Evolutionary conservation across 306 rosid species (phyloP).

Genomic region (Coriaria nepalensis): DNA sequence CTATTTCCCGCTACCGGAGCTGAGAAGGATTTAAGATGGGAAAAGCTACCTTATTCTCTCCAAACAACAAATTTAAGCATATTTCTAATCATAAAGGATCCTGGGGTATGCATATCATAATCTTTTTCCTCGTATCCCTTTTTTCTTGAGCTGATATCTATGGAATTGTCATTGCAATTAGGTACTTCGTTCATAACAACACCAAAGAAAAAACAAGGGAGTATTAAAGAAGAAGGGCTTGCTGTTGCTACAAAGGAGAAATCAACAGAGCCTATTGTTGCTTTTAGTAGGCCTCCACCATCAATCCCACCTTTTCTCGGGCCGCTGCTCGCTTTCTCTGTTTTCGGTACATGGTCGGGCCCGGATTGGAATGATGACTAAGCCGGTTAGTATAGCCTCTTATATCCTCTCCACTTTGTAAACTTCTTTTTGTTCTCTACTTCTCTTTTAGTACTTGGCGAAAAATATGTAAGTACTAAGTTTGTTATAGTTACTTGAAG

Average conservation of each 20-base stretch:
- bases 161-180: conserved; percentile 9
- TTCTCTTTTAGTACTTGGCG: no score
- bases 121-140: neutral
- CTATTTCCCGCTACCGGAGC: neutral
- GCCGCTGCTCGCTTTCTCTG: conserved; percentile 38
- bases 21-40: neutral
- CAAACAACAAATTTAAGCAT: conserved; percentile 29
- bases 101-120: conserved; percentile 23
- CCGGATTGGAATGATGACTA: conserved; percentile 25
- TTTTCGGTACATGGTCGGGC: conserved; percentile 35
- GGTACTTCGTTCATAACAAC: conserved; percentile 29
- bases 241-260: conserved; percentile 26
- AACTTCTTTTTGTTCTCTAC: neutral
- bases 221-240: conserved; percentile 21
- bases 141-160: neutral
- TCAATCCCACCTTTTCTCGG: conserved; percentile 47
- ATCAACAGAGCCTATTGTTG: conserved; percentile 29
- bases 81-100: conserved; percentile 25
- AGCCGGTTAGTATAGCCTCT: no score
- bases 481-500: conserved; percentile 20
- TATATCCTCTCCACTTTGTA: no score
- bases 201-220: conserved; percentile 29
- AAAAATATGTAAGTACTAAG: neutral
- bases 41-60: conserved; percentile 14
- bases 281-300: conserved; percentile 53